Evolutionary conservation across 257 asterid genomes (phyloP).

Genomic region (Salvia splendens): DNA sequence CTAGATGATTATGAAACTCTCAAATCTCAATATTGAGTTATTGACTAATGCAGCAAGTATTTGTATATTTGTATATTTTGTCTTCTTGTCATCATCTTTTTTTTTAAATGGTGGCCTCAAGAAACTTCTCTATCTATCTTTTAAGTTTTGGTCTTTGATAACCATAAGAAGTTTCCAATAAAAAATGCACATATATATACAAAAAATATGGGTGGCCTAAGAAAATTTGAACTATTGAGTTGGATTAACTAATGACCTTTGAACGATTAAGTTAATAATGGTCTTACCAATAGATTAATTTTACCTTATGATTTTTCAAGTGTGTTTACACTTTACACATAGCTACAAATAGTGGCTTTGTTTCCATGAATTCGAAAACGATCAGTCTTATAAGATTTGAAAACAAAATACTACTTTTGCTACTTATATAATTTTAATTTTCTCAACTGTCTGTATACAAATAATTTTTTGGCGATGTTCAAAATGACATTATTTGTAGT

Average conservation of each 20-base stretch:
- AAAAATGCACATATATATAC: not conserved
- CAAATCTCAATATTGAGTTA: slow-evolving; percentile 2
- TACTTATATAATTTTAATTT: too few relatives aligned
- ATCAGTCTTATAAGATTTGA: too few relatives aligned
- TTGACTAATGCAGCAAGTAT: slow-evolving; percentile 7
- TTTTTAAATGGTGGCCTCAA: not conserved
- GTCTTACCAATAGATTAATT: not conserved
- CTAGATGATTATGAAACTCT: slow-evolving; percentile 31
- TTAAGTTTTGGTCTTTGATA: not conserved
- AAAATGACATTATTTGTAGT: too few relatives aligned
- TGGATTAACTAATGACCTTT: slow-evolving; percentile 29
- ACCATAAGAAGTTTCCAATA: not conserved
- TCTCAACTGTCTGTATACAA: too few relatives aligned
- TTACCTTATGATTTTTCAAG: not conserved
- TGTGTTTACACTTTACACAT: too few relatives aligned
- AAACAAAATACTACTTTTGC: too few relatives aligned
- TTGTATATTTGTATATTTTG: slow-evolving; percentile 12
- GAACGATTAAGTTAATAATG: slow-evolving; percentile 7
- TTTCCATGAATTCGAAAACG: too few relatives aligned
- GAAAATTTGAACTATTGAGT: not conserved
- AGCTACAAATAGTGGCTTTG: too few relatives aligned
- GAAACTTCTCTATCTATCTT: not conserved
- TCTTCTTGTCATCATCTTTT: not conserved
- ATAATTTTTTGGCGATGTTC: too few relatives aligned
- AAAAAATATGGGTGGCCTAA: slow-evolving; percentile 5